phyloP scores from a whole-genome alignment of 495 filamentous ascomycete species.

The Penicillium waksmanii region DNA sequence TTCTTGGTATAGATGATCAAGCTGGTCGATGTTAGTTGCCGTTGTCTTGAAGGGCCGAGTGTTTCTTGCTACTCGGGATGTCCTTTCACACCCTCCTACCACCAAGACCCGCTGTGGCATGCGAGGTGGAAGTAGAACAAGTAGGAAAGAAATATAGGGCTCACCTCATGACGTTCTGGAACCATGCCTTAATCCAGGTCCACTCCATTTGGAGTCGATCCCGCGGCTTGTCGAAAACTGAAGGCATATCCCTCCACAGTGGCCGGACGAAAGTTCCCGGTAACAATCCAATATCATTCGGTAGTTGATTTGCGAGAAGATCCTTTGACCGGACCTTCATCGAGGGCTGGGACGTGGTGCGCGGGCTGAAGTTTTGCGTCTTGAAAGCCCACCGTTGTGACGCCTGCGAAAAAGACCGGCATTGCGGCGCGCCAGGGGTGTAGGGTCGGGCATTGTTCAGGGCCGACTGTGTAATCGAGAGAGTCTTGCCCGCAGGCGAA shows the following conservation, averaged over 20 bases:
- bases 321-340: constrained; percentile 39
- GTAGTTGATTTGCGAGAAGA: constrained; percentile 31
- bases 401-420: constrained; percentile 42
- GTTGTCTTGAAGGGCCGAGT: not conserved
- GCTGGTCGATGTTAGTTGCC: constrained; percentile 40
- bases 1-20: constrained; percentile 45
- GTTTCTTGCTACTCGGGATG: not conserved
- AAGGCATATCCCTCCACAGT: constrained; percentile 58
- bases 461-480: constrained; percentile 19
- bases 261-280: constrained; percentile 63
- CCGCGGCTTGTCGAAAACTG: constrained; percentile 51
- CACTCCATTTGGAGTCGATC: constrained; percentile 52
- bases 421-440: constrained; percentile 31
- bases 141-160: constrained; percentile 8
- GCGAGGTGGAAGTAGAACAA: not conserved
- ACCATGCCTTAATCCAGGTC: constrained; percentile 44
- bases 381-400: constrained; percentile 31
- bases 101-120: not conserved
- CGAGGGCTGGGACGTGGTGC: constrained; percentile 42
- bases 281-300: constrained; percentile 58
- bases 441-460: constrained; percentile 17
- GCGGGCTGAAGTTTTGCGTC: constrained; percentile 29
- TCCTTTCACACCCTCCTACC: not conserved
- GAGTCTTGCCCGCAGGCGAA: constrained; percentile 30
- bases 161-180: constrained; percentile 48